Evolutionary conservation across 176 grass and related monocot species (phyloP).

Genomic region (Alopecurus myosuroides): DNA sequence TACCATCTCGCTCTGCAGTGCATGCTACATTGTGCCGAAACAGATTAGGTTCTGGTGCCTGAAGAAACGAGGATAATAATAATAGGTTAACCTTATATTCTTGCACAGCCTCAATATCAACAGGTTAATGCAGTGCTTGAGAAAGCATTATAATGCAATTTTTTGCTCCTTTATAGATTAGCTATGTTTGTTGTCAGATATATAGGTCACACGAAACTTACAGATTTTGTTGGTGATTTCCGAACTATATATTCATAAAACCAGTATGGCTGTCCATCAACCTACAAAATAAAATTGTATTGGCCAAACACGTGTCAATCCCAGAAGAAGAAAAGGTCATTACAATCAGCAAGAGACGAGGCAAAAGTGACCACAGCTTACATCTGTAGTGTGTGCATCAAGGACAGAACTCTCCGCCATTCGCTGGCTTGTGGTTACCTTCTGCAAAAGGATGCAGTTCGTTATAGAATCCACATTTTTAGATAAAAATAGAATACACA

Average conservation of each 20-base stretch:
- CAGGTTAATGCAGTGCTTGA: neutral
- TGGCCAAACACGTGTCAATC: neutral
- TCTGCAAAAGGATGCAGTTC: conserved; percentile 44
- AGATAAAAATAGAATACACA: no score
- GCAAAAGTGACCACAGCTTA: conserved; percentile 36
- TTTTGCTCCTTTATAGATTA: neutral
- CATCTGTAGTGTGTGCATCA: conserved; percentile 71
- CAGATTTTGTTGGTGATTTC: conserved; percentile 80
- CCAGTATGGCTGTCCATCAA: conserved; percentile 85
- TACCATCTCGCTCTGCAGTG: conserved; percentile 95
- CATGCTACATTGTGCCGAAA: conserved; percentile 82
- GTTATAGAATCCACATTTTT: conserved; percentile 1
- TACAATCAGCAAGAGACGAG: neutral
- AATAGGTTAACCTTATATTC: conserved; percentile 10
- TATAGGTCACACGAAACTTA: conserved; percentile 42
- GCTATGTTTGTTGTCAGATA: conserved; percentile 1
- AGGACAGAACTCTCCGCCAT: conserved; percentile 96
- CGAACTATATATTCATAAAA: conserved; percentile 95
- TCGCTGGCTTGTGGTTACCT: conserved; percentile 58
- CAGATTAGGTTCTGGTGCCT: conserved; percentile 85
- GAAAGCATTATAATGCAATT: conserved; percentile 12
- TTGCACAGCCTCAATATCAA: neutral
- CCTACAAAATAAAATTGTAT: conserved; percentile 41
- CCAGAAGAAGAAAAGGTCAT: neutral
- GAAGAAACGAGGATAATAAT: conserved; percentile 26